Evolutionary conservation across 192 early-diverging fungal species (phyloP).

Genomic region (Coemansia sp.): DNA sequence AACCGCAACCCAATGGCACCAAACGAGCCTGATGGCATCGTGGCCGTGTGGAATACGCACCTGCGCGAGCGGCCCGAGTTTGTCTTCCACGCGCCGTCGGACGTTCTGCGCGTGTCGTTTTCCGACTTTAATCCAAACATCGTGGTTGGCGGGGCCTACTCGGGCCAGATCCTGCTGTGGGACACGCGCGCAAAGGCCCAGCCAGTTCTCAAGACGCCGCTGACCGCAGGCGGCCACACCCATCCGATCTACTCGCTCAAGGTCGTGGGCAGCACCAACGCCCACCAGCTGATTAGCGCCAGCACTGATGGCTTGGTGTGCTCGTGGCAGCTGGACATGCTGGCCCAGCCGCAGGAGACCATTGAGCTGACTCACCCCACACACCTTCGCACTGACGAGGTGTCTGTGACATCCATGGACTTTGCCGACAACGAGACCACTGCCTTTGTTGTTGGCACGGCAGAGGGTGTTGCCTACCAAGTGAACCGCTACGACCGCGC

Average conservation of each 20-base stretch:
- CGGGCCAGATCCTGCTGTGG: constrained; percentile 97
- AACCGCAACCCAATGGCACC: constrained; percentile 84
- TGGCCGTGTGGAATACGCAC: constrained; percentile 92
- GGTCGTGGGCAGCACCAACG: constrained; percentile 93
- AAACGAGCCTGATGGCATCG: constrained; percentile 93
- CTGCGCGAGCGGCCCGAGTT: constrained; percentile 89
- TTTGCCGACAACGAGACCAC: constrained; percentile 93
- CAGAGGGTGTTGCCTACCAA: constrained; percentile 92
- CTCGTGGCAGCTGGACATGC: constrained; percentile 96
- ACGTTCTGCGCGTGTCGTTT: constrained; percentile 84
- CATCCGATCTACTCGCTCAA: constrained; percentile 91
- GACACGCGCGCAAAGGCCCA: constrained; percentile 88
- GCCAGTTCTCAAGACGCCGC: constrained; percentile 91
- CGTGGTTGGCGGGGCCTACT: constrained; percentile 94
- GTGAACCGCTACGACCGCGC: constrained; percentile 95
- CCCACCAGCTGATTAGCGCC: constrained; percentile 88
- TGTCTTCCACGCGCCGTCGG: constrained; percentile 91
- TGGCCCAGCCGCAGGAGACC: constrained; percentile 93
- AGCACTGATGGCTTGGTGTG: constrained; percentile 97
- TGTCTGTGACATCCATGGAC: constrained; percentile 86
- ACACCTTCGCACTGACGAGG: constrained; percentile 86
- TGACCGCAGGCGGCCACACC: constrained; percentile 91
- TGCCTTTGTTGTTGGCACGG: constrained; percentile 93
- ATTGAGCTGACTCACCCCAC: constrained; percentile 75
- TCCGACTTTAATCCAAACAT: constrained; percentile 91